Evolutionary conservation across 352 stramenopile species (phyloP), one percentile per base, ranked within the genome.

Genomic region (Phytopythium montanum): DNA sequence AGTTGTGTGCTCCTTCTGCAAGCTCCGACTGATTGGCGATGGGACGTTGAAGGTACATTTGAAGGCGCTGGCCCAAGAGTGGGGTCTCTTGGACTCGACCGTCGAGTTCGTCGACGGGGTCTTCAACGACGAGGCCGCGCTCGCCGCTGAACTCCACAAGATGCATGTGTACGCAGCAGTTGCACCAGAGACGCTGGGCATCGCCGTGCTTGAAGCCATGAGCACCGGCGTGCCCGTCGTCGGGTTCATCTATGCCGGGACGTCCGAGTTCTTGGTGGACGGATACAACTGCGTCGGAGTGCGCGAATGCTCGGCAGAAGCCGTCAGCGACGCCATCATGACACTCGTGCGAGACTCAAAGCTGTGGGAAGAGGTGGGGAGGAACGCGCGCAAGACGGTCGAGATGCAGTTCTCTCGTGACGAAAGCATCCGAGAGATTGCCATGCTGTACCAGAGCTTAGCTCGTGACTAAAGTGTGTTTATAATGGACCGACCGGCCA

Each of bases 191-290:
- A 88, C 76, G 2, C 63, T 88, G 2, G 73, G 79, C 5, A 70
- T 88, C 26, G 75, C 79, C 14, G 60, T 72, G 12, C 60, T 88
- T 0, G 79, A 88, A 59, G 79, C 79, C 16, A 86, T 88, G 79
- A 84, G 76, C 44, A 68, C 72, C 42, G 76, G 72, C 0, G 10
- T 87, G 0, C 79, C 76, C 12, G 65, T 86, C 19, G 71, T 88
- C 18, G 72, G 68, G 25, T 88, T 85, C n/a, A 65, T 70, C 5
- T 72, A 66, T 0, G 72, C 59, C 7, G 79, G 79, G 18, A 69
- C 75, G 0, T 57, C 60, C 8, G 79, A 87, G 41, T 88, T 78
- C 54, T 56, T 88, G 13, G 53, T 73, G 6, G 56, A 88, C 50
- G 54, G 49, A 8, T 55, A 71, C 25, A 88, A 88, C 42, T 74